Evolutionary conservation across 2,329 filamentous ascomycete genomes (phyloP), one percentile per base, ranked within the genome.

Genomic region (Penicillium sp.): DNA sequence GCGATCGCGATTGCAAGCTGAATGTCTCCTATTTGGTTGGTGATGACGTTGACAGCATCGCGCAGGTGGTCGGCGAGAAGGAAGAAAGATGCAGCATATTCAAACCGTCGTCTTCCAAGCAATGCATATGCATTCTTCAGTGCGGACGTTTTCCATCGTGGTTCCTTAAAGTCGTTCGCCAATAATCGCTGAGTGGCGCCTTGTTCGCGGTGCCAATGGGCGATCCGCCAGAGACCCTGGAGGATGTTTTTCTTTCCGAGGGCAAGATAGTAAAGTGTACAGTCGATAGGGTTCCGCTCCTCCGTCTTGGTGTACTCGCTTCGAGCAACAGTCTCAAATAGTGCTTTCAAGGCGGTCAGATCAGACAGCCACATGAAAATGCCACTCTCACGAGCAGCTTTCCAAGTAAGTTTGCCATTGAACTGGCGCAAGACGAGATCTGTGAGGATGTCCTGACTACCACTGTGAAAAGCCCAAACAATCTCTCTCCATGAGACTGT

Each of bases 41-140:
- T 76, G 56, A 95, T 89, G 15, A 98, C 84, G 56, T 87, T 87
- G 45, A 93, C 86, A 0, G 93, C 92, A 66, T 95, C 90, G 47
- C 86, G 82, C 0, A 95, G 76, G 62, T 87, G 86, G 57, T 91
- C 90, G 1, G 88, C 95, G 1, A 98, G 78, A 5, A 98, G 77
- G 74, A 98, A 98, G 72, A 97, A 98, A 0, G 93, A 88, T 0
- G 92, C 93, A 3, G 93, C 91, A 64, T 98, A 98, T 71, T 89
- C 82, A 67, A 96, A 96, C 43, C 93, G 80, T 39, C 89, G 81
- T 70, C 90, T 95, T 57, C 92, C 93, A 65, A 98, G 84, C 47
- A 98, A 72, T 2, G 93, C 92, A 71, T 96, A 98, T 0, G 93
- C 93, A 67, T 98, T 98, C 72, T 98, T 98, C 52, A 95, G 75